Base-by-base conservation (phyloP, 2,329 filamentous ascomycete genomes). In the Cladosporium austrohemisphaericum region DNA sequence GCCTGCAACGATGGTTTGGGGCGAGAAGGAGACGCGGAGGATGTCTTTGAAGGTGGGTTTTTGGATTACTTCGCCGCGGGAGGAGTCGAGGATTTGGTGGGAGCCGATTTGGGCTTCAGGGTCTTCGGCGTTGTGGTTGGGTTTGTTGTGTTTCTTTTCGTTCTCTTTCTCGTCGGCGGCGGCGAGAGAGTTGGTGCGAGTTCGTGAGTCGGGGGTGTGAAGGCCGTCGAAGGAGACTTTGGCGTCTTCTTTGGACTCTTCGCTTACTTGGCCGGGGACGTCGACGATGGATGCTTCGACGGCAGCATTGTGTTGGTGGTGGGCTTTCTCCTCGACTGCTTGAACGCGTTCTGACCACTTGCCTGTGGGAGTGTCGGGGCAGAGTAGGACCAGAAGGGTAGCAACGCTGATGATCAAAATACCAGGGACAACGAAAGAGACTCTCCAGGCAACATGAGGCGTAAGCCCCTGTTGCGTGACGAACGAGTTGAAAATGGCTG, bases 341-440 rank as follows among this genome's bases (percentile, higher is more conserved):
- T 79, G 70, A 43, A 81, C 76, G 23, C 88, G 81, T 31, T 92
- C 84, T 5, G 79, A 78, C 90, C 90, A 95, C 56, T 81, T 83
- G 26, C 91, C 90, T 0, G 81, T 86, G 0, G 90, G 90, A 0
- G 88, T 91, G 62, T 96, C 90, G 1, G 86, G 81, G 61, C 87
- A 91, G 11, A 88, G 71, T 19, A 89, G 63, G 3, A 94, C 68
- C 71, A 95, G 84, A 13, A 74, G 71, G n/a, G 86, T 60, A 10
- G 83, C 86, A 5, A 83, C 80, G 19, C 68, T 62, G 10, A 84
- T 74, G 65, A 92, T 85, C 56, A 92, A 78, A 57, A 91, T 79
- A 52, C 93, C 86, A 0, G 90, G 90, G 5, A 94, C 85, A 53
- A 95, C 73, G 65, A 94, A 95, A 2, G 88, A 79, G 1, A 95